phyloP scores from a whole-genome alignment of 306 rosid genomes.

The Vigna angularis region DNA sequence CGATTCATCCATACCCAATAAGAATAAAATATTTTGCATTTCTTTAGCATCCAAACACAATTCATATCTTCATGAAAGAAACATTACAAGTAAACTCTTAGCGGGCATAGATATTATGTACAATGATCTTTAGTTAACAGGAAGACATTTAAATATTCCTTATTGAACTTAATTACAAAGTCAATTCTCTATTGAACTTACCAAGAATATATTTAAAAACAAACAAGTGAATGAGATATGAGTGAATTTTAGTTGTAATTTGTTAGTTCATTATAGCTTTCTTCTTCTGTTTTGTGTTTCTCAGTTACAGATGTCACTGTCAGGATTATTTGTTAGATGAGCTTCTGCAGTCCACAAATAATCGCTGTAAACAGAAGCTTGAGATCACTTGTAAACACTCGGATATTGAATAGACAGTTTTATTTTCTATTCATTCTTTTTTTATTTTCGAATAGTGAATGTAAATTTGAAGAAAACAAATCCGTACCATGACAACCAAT shows the following conservation, averaged over 20 bases:
- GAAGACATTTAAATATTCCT: not conserved
- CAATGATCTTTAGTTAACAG: slow-evolving; percentile 18
- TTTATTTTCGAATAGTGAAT: not conserved
- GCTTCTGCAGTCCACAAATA: too few relatives aligned
- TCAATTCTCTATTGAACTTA: not conserved
- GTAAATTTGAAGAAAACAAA: slow-evolving; percentile 27
- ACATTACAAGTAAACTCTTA: not conserved
- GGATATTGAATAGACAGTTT: too few relatives aligned
- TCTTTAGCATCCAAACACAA: slow-evolving; percentile 5
- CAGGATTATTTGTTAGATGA: too few relatives aligned
- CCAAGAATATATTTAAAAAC: slow-evolving; percentile 6
- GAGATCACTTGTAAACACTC: too few relatives aligned
- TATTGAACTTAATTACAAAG: slow-evolving; percentile 8
- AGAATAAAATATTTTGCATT: not conserved
- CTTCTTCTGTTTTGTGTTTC: too few relatives aligned
- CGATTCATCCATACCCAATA: not conserved
- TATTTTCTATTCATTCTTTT: too few relatives aligned
- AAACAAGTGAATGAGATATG: not conserved
- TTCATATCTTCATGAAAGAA: slow-evolving; percentile 1
- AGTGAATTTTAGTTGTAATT: too few relatives aligned
- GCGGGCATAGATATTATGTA: not conserved
- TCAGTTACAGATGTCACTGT: too few relatives aligned
- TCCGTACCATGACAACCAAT: slow-evolving; percentile 49
- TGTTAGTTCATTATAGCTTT: too few relatives aligned
- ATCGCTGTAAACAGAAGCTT: too few relatives aligned